Evolutionary conservation across 2,329 filamentous ascomycete species (phyloP), one percentile per base, ranked within the genome.

Genomic region (Aspergillus chevalieri): DNA sequence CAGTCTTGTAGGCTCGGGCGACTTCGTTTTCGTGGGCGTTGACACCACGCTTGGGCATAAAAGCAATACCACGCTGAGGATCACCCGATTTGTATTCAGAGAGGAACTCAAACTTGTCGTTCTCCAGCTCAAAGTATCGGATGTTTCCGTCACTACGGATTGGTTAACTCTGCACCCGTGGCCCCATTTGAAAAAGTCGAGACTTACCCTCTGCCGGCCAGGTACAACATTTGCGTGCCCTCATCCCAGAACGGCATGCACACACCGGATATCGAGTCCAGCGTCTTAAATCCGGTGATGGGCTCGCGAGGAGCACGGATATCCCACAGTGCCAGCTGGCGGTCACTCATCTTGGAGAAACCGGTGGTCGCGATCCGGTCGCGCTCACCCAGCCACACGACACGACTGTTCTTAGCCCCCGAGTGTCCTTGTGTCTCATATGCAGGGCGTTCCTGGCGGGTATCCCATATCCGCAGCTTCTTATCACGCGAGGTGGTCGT

Each of bases 241-340:
- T 97, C 92, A 68, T 98, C 93, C 93, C 93, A 98, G 81, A 98
- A 97, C 28, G 93, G 93, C 89, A 98, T 96, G 79, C 90, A 95
- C 52, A 98, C 91, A 68, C 93, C 93, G 43, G 92, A 96, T 64
- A 95, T 95, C 43, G 89, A 94, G 73, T 98, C 93, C 44, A 98
- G 80, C 59, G 87, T 87, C 62, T 82, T 85, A 74, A 96, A 96
- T 14, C 90, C 91, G 46, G 89, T 90, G 62, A 97, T 86, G 44
- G 93, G 93, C 62, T 94, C 86, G 33, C 70, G 74, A 15, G 84
- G 82, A 56, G 83, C 85, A 60, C 91, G 87, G 44, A 90, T 84
- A 75, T 98, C 93, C 93, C 93, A 98, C 34, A 98, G 79, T 47
- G 88, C 93, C 59, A 98, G 80, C 70, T 98, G 93, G 47, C 93